A percentile compares a stretch with the other conserved stretches of the same genome.
These are phyloP conservation scores for Lactarius quietus DNA, from an alignment of 768 basidiomycete genomes.

Conservation along the genomic window DNA sequence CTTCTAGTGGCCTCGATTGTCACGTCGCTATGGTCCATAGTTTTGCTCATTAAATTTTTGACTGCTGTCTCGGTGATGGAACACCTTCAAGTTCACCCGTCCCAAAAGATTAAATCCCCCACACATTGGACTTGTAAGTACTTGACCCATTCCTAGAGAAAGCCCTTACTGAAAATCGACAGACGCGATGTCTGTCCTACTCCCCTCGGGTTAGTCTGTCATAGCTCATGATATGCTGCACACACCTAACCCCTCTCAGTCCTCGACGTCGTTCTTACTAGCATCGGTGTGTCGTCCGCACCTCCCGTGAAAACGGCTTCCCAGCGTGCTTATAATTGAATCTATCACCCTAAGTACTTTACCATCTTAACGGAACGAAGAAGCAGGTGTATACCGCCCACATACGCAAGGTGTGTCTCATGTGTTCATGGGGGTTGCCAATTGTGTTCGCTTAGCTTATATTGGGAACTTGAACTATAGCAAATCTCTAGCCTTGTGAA, in stretches of 20 bases:
- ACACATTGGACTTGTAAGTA: slow-evolving; percentile 10
- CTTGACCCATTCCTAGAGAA: background rate
- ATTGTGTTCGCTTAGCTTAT: background rate
- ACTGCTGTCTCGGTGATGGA: too few relatives aligned
- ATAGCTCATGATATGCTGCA: background rate
- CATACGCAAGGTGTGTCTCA: slow-evolving; percentile 10
- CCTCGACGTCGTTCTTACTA: background rate
- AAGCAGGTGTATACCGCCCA: background rate
- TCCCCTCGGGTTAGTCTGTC: background rate
- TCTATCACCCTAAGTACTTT: background rate
- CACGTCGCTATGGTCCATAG: background rate
- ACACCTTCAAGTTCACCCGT: too few relatives aligned
- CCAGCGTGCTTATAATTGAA: background rate
- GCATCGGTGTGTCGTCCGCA: background rate
- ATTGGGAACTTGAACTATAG: background rate
- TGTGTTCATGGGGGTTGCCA: background rate
- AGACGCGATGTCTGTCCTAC: background rate
- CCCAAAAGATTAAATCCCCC: background rate
- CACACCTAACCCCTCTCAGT: background rate
- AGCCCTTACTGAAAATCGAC: background rate
- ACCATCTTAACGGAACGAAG: background rate
- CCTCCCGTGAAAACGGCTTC: background rate
- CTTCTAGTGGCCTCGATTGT: slow-evolving; percentile 2
- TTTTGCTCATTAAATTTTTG: background rate
- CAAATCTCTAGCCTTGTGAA: slow-evolving; percentile 1